These are phyloP conservation scores for Salix koriyanagi DNA, from an alignment of 345 rosid species.

Conservation along the genomic window DNA sequence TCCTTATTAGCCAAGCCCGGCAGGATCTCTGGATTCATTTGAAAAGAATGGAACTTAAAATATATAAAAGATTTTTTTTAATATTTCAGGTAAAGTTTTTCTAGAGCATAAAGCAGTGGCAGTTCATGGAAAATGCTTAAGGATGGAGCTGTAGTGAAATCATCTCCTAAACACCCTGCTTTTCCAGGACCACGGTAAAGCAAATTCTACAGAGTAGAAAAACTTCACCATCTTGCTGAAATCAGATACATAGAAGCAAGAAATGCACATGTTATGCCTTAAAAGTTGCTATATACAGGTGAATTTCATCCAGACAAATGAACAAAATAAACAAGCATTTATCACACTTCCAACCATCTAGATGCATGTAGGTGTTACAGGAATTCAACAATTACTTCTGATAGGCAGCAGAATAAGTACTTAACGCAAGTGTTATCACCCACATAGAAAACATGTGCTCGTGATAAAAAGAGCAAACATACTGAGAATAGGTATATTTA, in stretches of 20 bases:
- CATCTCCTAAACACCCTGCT: neutral
- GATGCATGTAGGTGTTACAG: neutral
- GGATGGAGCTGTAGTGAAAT: neutral
- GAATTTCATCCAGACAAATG: neutral
- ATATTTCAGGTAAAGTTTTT: neutral
- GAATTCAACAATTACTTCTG: neutral
- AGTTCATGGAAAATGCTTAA: neutral
- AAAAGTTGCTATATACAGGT: neutral
- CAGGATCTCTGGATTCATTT: conserved; percentile 42
- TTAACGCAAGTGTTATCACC: too few relatives aligned
- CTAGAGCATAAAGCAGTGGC: neutral
- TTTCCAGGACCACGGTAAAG: neutral
- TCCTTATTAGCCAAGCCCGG: conserved; percentile 64
- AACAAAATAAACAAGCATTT: neutral
- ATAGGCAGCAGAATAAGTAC: neutral
- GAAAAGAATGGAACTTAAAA: conserved; percentile 6
- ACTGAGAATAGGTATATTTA: too few relatives aligned
- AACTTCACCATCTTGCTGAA: neutral
- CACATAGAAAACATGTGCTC: too few relatives aligned
- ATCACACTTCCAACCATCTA: neutral
- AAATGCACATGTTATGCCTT: neutral
- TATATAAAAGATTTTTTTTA: neutral
- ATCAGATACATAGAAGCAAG: neutral
- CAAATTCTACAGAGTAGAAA: too few relatives aligned
- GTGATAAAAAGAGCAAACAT: too few relatives aligned